Evolutionary conservation across 2,329 filamentous ascomycete genomes (phyloP).

Genomic region (Phaeophleospora eucalypticola): DNA sequence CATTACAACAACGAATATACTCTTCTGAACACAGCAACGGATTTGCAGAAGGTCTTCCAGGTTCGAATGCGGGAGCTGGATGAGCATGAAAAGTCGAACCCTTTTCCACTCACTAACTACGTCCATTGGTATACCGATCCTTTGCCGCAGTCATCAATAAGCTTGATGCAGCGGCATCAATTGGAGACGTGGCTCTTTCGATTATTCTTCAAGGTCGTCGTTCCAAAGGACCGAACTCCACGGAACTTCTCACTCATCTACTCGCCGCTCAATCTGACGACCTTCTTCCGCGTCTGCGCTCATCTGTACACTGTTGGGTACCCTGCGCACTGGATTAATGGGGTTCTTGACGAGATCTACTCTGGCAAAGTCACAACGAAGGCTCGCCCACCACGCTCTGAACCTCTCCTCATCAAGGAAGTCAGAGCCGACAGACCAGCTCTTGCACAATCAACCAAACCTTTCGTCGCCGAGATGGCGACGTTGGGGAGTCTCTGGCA

Average conservation of each 20-base stretch:
- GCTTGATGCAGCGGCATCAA: slow-evolving; percentile 1
- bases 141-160: background rate
- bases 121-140: slow-evolving; percentile 2
- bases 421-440: slow-evolving; percentile 5
- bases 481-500: slow-evolving; percentile 13
- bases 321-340: slow-evolving; percentile 15
- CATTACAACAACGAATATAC: slow-evolving; percentile 12
- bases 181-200: slow-evolving; percentile 9
- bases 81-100: background rate
- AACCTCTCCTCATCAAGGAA: slow-evolving; percentile 11
- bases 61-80: slow-evolving; percentile 4
- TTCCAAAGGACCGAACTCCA: slow-evolving; percentile 5
- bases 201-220: slow-evolving; percentile 14
- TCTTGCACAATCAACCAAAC: slow-evolving; percentile 7
- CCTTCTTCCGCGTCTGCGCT: slow-evolving; percentile 10
- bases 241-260: slow-evolving; percentile 9
- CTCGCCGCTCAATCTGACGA: slow-evolving; percentile 18
- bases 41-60: slow-evolving; percentile 7
- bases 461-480: slow-evolving; percentile 12
- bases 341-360: slow-evolving; percentile 6
- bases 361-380: slow-evolving; percentile 9
- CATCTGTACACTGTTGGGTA: slow-evolving; percentile 15
- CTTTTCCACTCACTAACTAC: slow-evolving; percentile 3
- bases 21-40: background rate
- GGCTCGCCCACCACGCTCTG: slow-evolving; percentile 13